Evolutionary conservation across 208 protist species (phyloP).

Genomic region (Balamuthia mandrillaris): DNA sequence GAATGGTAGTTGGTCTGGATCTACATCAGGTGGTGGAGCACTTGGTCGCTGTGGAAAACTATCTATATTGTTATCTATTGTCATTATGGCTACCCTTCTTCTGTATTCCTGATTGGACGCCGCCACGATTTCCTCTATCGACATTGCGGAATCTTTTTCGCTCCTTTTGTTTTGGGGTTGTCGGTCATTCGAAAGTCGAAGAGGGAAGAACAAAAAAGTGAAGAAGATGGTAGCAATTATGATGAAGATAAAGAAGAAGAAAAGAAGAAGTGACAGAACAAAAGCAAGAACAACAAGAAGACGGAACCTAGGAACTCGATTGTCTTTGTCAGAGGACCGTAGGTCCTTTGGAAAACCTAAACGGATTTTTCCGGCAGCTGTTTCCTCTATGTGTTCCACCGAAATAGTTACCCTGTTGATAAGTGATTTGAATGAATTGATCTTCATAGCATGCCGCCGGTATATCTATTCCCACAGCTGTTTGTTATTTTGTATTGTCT

Average conservation of each 20-base stretch:
- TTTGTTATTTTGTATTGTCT: not conserved
- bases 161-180: not conserved
- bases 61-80: not conserved
- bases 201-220: not conserved
- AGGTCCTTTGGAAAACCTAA: not conserved
- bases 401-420: not conserved
- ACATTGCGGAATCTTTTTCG: not conserved
- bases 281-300: not conserved
- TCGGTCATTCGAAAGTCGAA: not conserved
- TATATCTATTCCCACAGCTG: not conserved
- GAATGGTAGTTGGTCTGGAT: too few relatives aligned
- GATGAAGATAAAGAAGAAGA: not conserved
- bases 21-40: too few relatives aligned
- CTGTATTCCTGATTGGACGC: constrained; percentile 20
- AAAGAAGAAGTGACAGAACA: not conserved
- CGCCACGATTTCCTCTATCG: not conserved
- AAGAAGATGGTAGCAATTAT: not conserved
- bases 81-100: not conserved
- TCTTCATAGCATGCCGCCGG: not conserved
- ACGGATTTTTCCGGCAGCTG: too few relatives aligned
- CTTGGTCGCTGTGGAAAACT: too few relatives aligned
- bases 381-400: constrained; percentile 9
- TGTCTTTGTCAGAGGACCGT: not conserved
- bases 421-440: not conserved
- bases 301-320: not conserved